Evolutionary conservation across 2,329 filamentous ascomycete genomes (phyloP), one percentile per base, ranked within the genome.

Genomic region (Fusarium drepaniforme): DNA sequence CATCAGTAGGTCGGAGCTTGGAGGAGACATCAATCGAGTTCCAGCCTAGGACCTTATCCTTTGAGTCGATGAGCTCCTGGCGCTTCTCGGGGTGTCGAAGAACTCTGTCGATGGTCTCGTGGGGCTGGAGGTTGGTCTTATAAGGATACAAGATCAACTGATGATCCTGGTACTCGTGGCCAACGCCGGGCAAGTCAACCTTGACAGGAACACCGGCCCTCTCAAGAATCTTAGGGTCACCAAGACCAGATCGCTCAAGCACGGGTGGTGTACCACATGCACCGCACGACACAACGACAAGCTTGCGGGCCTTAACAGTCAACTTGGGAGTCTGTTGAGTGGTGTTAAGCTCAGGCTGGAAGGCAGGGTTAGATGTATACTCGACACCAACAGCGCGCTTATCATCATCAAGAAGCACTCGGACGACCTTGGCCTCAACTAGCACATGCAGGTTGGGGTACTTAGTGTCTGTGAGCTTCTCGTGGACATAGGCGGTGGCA

Each of bases 211-310:
- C 85, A 1, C 85, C 86, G 0, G 86, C 84, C 21, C 81, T 82
- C 46, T 85, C 78, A 3, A 92, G 84, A 7, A 90, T 76, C 3
- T 86, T 82, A 0, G 84, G 81, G 56, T 85, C 84, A n/a, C 90
- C 90, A 3, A 93, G 77, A 9, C 91, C 91, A 1, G 91, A 93
- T 28, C 91, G 83, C 78, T 93, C 90, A 0, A 93, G 86, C 3
- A 93, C 84, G 0, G 82, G 80, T 0, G 90, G 89, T 0, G 89
- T 89, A 3, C 88, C 87, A 9, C 86, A 83, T 0, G 89, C 85
- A 18, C 90, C 90, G 11, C 75, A 86, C 77, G 81, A 81, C 0
- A 82, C 75, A 2, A 83, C 74, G 0, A 83, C 81, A 2, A 80
- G 73, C 53, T 78, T 83, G 11, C 70, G 76, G 1, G 81, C 82